Percentiles rank a stretch among this genome's conserved stretches.
Evolutionary conservation across 129 eudicot species (phyloP).

Genomic region (Helianthus tuberosus): DNA sequence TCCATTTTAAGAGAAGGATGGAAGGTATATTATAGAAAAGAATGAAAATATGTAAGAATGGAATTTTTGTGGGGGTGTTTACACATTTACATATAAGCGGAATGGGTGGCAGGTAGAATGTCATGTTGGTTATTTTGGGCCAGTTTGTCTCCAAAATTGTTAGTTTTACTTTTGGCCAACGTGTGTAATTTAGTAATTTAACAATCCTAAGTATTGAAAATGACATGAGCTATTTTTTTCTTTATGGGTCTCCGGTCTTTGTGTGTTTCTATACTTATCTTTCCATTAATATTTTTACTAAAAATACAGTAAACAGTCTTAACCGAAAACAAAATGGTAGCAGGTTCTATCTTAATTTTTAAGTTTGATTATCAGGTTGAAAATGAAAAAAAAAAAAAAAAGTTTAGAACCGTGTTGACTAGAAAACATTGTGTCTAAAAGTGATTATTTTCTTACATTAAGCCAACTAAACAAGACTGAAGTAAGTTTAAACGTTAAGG

Average conservation of each 20-base stretch:
- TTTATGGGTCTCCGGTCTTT: background rate
- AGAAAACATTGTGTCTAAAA: too few relatives aligned
- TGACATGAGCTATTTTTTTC: constrained; percentile 14
- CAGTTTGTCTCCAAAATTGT: constrained; percentile 23
- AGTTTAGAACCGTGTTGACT: too few relatives aligned
- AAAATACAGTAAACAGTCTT: background rate
- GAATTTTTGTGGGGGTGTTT: constrained; percentile 18
- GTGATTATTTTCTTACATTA: too few relatives aligned
- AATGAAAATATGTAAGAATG: constrained; percentile 14
- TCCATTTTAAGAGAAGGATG: constrained; percentile 48
- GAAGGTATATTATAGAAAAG: constrained; percentile 31
- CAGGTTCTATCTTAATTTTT: too few relatives aligned
- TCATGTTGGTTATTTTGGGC: constrained; percentile 25
- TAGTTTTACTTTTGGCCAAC: constrained; percentile 30
- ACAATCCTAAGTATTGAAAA: constrained; percentile 24
- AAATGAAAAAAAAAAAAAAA: too few relatives aligned
- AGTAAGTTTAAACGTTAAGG: too few relatives aligned
- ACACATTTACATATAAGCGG: constrained; percentile 28
- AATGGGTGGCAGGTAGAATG: constrained; percentile 36
- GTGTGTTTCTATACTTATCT: too few relatives aligned
- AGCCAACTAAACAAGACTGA: too few relatives aligned
- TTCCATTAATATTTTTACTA: background rate
- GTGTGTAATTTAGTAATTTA: constrained; percentile 34
- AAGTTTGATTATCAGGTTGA: too few relatives aligned
- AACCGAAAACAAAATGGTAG: too few relatives aligned